A percentile compares a stretch with the other conserved stretches of the same genome.
phyloP scores from a whole-genome alignment of 2,329 filamentous ascomycete genomes.

The Colletotrichum sp. region DNA sequence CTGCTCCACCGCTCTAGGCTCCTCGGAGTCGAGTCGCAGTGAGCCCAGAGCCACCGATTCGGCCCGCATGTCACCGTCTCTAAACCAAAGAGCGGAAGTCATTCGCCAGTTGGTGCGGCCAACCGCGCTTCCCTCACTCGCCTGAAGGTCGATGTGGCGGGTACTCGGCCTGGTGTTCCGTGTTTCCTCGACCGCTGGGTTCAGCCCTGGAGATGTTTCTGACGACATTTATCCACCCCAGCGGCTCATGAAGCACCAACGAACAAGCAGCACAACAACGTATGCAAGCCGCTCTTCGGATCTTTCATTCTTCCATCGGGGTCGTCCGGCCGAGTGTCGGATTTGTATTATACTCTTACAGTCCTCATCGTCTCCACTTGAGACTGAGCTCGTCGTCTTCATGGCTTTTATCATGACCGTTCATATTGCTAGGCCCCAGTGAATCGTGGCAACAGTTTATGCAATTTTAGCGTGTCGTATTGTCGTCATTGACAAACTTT shows the following conservation, averaged over 20 bases:
- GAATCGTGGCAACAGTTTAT: neutral
- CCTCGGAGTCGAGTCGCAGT: neutral
- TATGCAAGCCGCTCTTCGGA: neutral
- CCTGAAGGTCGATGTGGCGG: neutral
- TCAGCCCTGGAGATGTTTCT: neutral
- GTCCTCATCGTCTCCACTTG: neutral
- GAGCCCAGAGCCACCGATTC: conserved; percentile 13
- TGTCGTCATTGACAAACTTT: neutral
- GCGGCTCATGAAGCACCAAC: neutral
- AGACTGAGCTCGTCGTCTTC: neutral
- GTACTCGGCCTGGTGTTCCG: neutral
- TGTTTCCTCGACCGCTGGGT: neutral
- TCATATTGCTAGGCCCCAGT: neutral
- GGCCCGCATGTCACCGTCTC: conserved; percentile 3
- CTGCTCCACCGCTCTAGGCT: conserved; percentile 2
- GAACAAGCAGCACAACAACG: neutral
- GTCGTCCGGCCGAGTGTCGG: neutral
- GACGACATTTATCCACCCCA: neutral
- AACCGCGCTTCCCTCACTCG: neutral
- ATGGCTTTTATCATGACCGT: neutral
- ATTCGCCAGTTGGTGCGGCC: neutral
- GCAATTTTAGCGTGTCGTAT: neutral
- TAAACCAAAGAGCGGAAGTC: neutral
- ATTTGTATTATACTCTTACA: neutral
- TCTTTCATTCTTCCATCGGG: neutral